Conservation (phyloP, 257 asterid species). For the Nicotiana otophora region DNA sequence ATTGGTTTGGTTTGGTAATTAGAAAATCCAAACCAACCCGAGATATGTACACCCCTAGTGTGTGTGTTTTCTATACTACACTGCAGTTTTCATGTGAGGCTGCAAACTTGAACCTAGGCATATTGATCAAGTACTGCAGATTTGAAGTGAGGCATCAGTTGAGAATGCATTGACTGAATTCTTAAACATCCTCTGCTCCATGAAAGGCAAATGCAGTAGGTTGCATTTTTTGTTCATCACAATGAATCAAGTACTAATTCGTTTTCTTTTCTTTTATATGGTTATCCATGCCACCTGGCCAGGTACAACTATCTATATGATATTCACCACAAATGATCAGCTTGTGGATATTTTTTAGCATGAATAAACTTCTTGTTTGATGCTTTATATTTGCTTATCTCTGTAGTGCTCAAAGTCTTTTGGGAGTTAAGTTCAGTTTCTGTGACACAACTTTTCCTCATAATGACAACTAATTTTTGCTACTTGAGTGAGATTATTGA, state of each 20-base stretch:
- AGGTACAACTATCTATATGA: too few relatives aligned
- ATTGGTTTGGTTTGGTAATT: too few relatives aligned
- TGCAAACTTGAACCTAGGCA: too few relatives aligned
- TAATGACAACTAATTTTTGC: background rate
- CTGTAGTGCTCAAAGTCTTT: background rate
- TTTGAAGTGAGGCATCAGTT: too few relatives aligned
- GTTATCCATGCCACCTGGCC: too few relatives aligned
- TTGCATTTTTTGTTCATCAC: background rate
- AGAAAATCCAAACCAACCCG: too few relatives aligned
- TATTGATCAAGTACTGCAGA: too few relatives aligned
- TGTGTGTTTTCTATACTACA: too few relatives aligned
- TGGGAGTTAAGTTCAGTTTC: background rate
- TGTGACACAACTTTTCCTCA: background rate
- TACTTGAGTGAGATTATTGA: background rate
- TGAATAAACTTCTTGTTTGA: background rate
- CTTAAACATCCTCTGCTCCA: background rate
- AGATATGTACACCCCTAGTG: too few relatives aligned
- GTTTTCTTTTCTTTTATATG: too few relatives aligned
- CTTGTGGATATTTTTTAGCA: background rate
- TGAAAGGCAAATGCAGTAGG: background rate
- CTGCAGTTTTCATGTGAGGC: too few relatives aligned
- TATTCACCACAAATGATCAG: background rate
- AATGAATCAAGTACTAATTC: too few relatives aligned
- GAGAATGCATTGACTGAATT: background rate
- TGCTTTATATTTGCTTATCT: background rate